phyloP scores from a whole-genome alignment of 2,329 filamentous ascomycete genomes.

The Alternaria sp. region DNA sequence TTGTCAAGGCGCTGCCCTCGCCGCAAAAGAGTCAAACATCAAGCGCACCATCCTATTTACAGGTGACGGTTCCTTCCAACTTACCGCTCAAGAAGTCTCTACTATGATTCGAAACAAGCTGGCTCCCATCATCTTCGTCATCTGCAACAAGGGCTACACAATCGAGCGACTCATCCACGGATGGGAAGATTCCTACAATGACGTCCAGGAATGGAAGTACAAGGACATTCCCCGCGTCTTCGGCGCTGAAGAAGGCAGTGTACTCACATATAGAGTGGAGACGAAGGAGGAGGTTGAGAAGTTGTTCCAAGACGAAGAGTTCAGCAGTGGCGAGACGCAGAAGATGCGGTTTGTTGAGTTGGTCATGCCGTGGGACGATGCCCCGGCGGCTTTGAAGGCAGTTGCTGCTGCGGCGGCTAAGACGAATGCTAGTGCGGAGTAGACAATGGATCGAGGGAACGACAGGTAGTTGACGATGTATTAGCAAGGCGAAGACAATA shows the following conservation, averaged over 20 bases:
- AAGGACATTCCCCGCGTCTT: conserved; percentile 72
- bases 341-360: conserved; percentile 77
- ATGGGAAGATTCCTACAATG: conserved; percentile 80
- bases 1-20: conserved; percentile 73
- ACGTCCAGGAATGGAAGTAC: conserved; percentile 78
- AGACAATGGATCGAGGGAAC: not conserved
- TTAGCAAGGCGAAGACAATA: not conserved
- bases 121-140: conserved; percentile 81
- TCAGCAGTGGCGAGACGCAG: conserved; percentile 53
- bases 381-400: conserved; percentile 71
- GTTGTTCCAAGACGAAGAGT: conserved; percentile 69
- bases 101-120: conserved; percentile 80
- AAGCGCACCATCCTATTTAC: conserved; percentile 81
- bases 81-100: conserved; percentile 82
- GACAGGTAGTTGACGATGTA: not conserved
- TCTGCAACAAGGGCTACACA: conserved; percentile 88
- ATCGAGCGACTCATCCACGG: conserved; percentile 91
- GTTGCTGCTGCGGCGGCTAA: conserved; percentile 74
- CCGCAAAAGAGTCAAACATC: conserved; percentile 67
- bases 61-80: conserved; percentile 86
- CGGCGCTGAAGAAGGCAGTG: conserved; percentile 64
- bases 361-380: conserved; percentile 80
- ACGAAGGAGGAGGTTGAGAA: conserved; percentile 71
- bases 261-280: conserved; percentile 70
- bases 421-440: conserved; percentile 58